Percentiles rank a stretch among this genome's conserved stretches.
Conservation (phyloP, 2,329 filamentous ascomycete species). For the Chrysoporthe puriensis region DNA sequence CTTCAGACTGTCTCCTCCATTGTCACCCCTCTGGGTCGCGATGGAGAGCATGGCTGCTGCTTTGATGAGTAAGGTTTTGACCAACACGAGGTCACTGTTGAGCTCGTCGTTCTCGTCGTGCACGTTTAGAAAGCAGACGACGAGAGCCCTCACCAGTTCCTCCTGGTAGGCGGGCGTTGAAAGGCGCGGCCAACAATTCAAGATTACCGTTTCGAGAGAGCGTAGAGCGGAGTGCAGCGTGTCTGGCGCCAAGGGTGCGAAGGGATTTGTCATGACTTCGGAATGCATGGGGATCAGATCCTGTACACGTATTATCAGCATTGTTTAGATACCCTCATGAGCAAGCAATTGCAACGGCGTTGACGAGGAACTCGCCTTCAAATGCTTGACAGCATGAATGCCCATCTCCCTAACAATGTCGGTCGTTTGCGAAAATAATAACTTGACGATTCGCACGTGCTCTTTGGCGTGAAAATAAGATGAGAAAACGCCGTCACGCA, state of each 20-base stretch:
- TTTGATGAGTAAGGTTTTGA: slow-evolving; percentile 41
- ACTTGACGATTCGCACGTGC: slow-evolving; percentile 58
- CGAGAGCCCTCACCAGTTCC: slow-evolving; percentile 65
- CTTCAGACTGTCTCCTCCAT: slow-evolving; percentile 30
- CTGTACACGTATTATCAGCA: slow-evolving; percentile 40
- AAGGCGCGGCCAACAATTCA: slow-evolving; percentile 72
- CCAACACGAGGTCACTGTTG: slow-evolving; percentile 29
- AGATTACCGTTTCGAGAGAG: slow-evolving; percentile 60
- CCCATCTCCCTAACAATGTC: slow-evolving; percentile 60
- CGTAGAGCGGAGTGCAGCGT: slow-evolving; percentile 57
- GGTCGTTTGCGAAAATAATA: slow-evolving; percentile 57
- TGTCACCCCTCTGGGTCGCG: slow-evolving; percentile 36
- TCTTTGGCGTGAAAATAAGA: slow-evolving; percentile 62
- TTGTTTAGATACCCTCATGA: slow-evolving; percentile 10
- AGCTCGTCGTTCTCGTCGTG: slow-evolving; percentile 37
- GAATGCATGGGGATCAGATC: slow-evolving; percentile 70
- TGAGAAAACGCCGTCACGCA: slow-evolving; percentile 59
- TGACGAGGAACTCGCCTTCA: slow-evolving; percentile 55
- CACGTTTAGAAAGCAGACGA: slow-evolving; percentile 65
- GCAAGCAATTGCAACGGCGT: slow-evolving; percentile 28
- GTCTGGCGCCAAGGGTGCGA: slow-evolving; percentile 58
- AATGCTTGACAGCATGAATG: slow-evolving; percentile 67
- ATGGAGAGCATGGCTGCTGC: slow-evolving; percentile 42
- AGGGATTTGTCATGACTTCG: slow-evolving; percentile 69
- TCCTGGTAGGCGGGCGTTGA: slow-evolving; percentile 56